These are phyloP conservation scores for Aspergillus asperescens DNA, from an alignment of 495 filamentous ascomycete species.

Conservation along the genomic window DNA sequence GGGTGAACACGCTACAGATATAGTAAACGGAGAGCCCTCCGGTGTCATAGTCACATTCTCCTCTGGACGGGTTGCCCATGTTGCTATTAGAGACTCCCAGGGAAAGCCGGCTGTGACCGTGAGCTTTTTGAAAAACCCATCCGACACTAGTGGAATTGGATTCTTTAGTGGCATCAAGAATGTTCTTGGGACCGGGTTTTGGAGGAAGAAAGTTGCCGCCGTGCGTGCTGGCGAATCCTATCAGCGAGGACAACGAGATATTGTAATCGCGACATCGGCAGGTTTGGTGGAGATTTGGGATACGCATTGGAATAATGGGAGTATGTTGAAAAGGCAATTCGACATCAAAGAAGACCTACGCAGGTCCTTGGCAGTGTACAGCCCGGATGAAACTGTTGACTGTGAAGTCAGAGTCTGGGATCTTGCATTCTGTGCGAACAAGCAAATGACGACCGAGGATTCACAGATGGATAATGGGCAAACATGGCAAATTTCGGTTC, in stretches of 20 bases:
- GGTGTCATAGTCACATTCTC: constrained; percentile 81
- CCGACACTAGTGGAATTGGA: constrained; percentile 45
- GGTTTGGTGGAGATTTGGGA: constrained; percentile 80
- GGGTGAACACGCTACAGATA: constrained; percentile 68
- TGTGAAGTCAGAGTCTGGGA: constrained; percentile 35
- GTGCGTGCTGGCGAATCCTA: constrained; percentile 62
- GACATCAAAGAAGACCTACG: constrained; percentile 43
- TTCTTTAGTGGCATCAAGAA: constrained; percentile 73
- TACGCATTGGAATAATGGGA: constrained; percentile 73
- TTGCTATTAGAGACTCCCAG: constrained; percentile 77
- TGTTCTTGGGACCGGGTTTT: constrained; percentile 58
- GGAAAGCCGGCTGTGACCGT: constrained; percentile 73
- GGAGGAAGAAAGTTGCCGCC: constrained; percentile 70
- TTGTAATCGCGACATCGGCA: constrained; percentile 67
- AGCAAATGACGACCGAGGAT: constrained; percentile 15
- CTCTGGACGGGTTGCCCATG: constrained; percentile 75
- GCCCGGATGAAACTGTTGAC: constrained; percentile 26
- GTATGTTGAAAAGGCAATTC: constrained; percentile 47
- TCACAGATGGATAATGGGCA: constrained; percentile 17
- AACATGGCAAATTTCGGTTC: constrained; percentile 30
- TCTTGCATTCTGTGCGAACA: constrained; percentile 26
- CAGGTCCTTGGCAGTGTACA: constrained; percentile 16
- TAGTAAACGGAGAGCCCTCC: constrained; percentile 77
- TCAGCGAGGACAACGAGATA: constrained; percentile 76
- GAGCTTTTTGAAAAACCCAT: constrained; percentile 62